Base-by-base conservation (phyloP, 2,329 filamentous ascomycete species). In the Exserohilum turcica region DNA sequence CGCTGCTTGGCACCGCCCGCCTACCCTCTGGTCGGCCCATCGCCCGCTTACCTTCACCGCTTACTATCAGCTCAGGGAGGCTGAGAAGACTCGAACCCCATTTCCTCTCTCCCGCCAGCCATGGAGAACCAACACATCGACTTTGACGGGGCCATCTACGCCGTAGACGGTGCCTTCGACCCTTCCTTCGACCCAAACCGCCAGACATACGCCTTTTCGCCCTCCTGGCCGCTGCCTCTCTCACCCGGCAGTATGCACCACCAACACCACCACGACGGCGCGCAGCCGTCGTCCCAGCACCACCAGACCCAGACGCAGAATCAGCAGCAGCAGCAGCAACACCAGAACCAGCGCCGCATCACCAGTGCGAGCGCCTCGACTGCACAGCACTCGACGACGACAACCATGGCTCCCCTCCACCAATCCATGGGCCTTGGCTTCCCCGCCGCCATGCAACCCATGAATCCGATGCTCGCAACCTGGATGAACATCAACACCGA, bases 121-220 rank as follows among this genome's bases (percentile, higher is more conserved):
- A 80, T 80, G 78, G 77, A 79, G 61, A 71, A 76, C 67, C 64
- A 65, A 52, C 72, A 76, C 65, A 63, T 74, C 60, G 65, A 71
- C 59, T 61, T 76, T 56, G 75, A 77, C 60, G 60, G 62, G 57
- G 52, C 65, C 59, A 59, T 67, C 43, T 67, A 66, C 55, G 66
- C 76, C 47, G 56, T 59, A 43, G 73, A 78, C 65, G 74, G 60
- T 43, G 57, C 68, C 61, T 78, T 76, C 58, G 75, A 73, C 59
- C 61, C 70, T 28, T 62, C 61, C 43, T 76, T 68, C 67, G 72
- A 75, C 61, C 71, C 69, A 40, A 73, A 66, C 63, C 65, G 68
- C 51, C 66, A 67, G 52, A 54, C 61, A 19, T 66, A 66, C 57
- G 64, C 59, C 60, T 67, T 67, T 61, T 61, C 65, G 47, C 66